Evolutionary conservation across 2,329 filamentous ascomycete species (phyloP).

Genomic region (Leptographium lundbergii): DNA sequence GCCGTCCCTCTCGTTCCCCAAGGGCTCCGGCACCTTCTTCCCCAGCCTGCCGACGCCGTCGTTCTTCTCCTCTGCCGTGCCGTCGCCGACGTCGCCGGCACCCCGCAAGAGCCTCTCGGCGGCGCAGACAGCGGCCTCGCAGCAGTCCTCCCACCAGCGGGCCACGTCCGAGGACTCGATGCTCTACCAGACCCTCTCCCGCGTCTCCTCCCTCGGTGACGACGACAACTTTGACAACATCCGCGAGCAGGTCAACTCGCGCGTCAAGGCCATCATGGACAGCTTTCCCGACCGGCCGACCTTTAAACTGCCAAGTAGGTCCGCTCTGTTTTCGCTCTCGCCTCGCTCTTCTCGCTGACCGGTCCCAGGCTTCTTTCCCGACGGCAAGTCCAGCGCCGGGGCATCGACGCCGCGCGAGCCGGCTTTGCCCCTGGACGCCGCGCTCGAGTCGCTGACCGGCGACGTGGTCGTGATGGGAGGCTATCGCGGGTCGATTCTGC

Average conservation of each 20-base stretch:
- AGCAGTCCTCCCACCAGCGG: slow-evolving; percentile 31
- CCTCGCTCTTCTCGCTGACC: no score
- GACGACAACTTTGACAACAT: slow-evolving; percentile 70
- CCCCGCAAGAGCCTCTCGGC: slow-evolving; percentile 7
- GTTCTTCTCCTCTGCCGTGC: slow-evolving; percentile 24
- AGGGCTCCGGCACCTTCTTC: slow-evolving; percentile 23
- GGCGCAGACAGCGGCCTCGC: background rate
- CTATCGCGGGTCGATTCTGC: slow-evolving; percentile 79
- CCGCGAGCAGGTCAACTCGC: slow-evolving; percentile 73
- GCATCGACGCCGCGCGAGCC: slow-evolving; percentile 1
- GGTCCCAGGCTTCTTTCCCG: slow-evolving; percentile 14
- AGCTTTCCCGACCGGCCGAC: slow-evolving; percentile 70
- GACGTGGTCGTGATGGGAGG: slow-evolving; percentile 84
- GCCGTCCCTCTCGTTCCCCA: slow-evolving; percentile 37
- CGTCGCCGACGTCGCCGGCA: slow-evolving; percentile 13
- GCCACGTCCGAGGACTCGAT: slow-evolving; percentile 69
- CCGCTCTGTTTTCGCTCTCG: background rate
- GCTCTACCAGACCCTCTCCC: slow-evolving; percentile 61
- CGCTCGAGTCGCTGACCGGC: slow-evolving; percentile 58
- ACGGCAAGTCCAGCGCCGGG: slow-evolving; percentile 5
- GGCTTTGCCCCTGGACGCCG: slow-evolving; percentile 25
- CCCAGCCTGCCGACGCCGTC: slow-evolving; percentile 22
- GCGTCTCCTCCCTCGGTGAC: slow-evolving; percentile 73
- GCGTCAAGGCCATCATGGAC: slow-evolving; percentile 82
- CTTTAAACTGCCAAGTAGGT: slow-evolving; percentile 47